Conservation (phyloP, 23 red algal species). For the Chondrus crispus region DNA sequence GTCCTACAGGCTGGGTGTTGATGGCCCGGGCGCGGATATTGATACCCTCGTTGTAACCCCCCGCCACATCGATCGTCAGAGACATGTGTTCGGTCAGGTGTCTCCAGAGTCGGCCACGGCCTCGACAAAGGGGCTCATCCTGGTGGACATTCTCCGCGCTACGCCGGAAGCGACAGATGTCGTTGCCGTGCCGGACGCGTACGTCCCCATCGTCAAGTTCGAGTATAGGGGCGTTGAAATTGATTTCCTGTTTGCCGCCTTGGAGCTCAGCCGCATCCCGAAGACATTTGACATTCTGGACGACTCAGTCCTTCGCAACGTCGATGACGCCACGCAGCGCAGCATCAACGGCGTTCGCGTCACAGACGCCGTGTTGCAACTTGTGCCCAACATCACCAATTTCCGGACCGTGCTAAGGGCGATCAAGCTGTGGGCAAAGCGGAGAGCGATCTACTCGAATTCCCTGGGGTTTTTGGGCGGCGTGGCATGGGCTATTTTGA, state of each 20-base stretch:
- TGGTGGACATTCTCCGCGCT: conserved; percentile 71
- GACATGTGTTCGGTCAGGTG: conserved; percentile 83
- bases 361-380: conserved; percentile 91
- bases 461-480: conserved; percentile 94
- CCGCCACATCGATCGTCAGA: conserved; percentile 71
- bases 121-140: conserved; percentile 52
- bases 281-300: conserved; percentile 91
- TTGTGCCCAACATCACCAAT: conserved; percentile 85
- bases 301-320: conserved; percentile 92
- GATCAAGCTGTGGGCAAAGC: conserved; percentile 99
- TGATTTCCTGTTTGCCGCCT: conserved; percentile 92
- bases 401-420: conserved; percentile 95
- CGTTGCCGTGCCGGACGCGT: conserved; percentile 85
- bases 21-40: conserved; percentile 95
- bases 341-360: conserved; percentile 98
- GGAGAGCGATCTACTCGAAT: conserved; percentile 93
- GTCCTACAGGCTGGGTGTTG: conserved; percentile 95
- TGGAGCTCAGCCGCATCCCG: conserved; percentile 84
- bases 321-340: conserved; percentile 98
- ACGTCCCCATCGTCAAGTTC: conserved; percentile 97
- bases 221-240: conserved; percentile 93
- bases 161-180: conserved; percentile 75
- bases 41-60: conserved; percentile 95
- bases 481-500: conserved; percentile 97
- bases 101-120: conserved; percentile 25